These are phyloP conservation scores for Aspergillus jensenii DNA, from an alignment of 2,329 filamentous ascomycete genomes.

Conservation along the genomic window DNA sequence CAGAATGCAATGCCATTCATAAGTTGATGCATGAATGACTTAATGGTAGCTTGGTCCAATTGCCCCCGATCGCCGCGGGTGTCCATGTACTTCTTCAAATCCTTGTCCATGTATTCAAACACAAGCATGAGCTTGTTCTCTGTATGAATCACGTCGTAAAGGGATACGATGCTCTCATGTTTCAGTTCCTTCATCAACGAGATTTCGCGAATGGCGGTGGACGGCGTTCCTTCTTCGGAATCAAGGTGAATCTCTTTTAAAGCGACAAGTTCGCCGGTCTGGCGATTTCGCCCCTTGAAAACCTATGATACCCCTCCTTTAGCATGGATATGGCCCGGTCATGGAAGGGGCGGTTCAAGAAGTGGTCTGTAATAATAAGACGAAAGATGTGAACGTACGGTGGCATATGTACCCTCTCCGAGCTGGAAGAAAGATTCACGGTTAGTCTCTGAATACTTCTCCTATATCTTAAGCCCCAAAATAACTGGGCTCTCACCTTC, in stretches of 20 bases:
- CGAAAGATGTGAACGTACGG: conserved; percentile 58
- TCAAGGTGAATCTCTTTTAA: conserved; percentile 99
- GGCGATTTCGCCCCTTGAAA: conserved; percentile 96
- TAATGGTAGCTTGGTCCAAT: conserved; percentile 86
- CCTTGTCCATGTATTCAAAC: conserved; percentile 98
- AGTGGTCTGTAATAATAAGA: not conserved
- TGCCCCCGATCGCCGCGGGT: conserved; percentile 84
- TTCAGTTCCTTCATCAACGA: conserved; percentile 99
- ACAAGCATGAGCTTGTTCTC: conserved; percentile 99
- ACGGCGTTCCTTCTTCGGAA: conserved; percentile 95
- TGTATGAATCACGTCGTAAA: conserved; percentile 98
- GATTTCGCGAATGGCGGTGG: conserved; percentile 96
- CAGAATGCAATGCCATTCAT: conserved; percentile 96
- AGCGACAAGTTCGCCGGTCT: conserved; percentile 94
- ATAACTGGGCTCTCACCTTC: conserved; percentile 53
- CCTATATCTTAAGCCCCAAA: not conserved
- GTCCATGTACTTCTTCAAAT: conserved; percentile 99
- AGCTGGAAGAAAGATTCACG: conserved; percentile 51
- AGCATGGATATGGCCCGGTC: conserved; percentile 14
- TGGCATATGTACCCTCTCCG: conserved; percentile 97
- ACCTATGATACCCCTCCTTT: conserved; percentile 58
- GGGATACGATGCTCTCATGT: conserved; percentile 95
- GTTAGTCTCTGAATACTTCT: not conserved
- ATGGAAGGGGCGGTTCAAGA: not conserved
- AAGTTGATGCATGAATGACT: conserved; percentile 98